Conservation (phyloP, 345 rosid genomes). For the Eucalyptus lansdowneana region DNA sequence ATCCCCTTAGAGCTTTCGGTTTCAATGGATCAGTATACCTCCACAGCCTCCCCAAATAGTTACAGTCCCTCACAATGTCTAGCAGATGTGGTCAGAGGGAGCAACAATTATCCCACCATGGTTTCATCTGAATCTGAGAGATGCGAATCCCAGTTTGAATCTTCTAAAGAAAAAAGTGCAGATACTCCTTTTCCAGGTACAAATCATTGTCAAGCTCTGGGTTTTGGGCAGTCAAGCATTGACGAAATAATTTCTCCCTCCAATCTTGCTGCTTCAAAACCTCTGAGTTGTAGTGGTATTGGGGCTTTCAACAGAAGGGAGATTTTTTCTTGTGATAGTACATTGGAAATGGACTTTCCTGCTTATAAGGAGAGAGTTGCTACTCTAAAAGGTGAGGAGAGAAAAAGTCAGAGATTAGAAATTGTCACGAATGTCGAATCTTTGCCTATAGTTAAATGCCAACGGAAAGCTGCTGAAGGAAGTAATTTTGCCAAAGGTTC, state of each 20-base stretch:
- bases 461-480: conserved; percentile 2
- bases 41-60: neutral
- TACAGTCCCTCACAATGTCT: neutral
- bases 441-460: neutral
- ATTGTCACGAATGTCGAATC: neutral
- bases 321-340: neutral
- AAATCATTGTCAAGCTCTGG: neutral
- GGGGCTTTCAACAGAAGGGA: neutral
- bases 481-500: conserved; percentile 1
- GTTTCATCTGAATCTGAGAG: neutral
- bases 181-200: neutral
- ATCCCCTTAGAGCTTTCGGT: neutral
- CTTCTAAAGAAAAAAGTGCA: neutral
- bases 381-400: neutral
- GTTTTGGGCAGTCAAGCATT: neutral
- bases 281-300: neutral
- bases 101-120: neutral
- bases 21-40: neutral
- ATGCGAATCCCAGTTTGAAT: neutral
- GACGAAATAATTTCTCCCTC: neutral
- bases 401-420: neutral
- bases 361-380: neutral
- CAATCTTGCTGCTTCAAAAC: neutral
- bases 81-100: neutral
- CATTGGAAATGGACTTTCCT: neutral